phyloP scores from a whole-genome alignment of 208 protist species.

The Zelonia costaricensis region DNA sequence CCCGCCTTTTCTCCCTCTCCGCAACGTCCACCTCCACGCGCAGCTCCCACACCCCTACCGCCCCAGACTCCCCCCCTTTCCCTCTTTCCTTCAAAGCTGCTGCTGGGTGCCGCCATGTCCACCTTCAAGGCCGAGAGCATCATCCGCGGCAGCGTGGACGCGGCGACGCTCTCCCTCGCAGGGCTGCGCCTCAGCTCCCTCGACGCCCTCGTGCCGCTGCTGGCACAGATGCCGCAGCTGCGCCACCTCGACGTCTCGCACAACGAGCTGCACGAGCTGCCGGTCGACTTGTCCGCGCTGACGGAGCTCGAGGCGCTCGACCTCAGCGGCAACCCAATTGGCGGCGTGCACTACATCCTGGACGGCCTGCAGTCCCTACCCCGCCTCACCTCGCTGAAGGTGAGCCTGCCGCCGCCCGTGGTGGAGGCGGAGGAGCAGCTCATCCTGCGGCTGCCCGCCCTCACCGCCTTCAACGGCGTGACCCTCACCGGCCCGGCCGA shows the following conservation, averaged over 20 bases:
- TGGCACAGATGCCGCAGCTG: conserved; percentile 46
- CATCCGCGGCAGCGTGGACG: conserved; percentile 26
- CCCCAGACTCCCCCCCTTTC: too few species aligned
- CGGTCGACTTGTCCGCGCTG: conserved; percentile 54
- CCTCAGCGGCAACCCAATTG: conserved; percentile 57
- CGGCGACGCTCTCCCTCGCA: conserved; percentile 39
- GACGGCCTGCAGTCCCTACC: conserved; percentile 56
- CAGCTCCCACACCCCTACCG: too few species aligned
- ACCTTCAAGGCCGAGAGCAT: conserved; percentile 22
- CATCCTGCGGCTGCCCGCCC: conserved; percentile 51
- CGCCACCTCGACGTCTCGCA: conserved; percentile 40
- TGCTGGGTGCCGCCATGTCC: conserved; percentile 22
- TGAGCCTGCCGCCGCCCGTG: conserved; percentile 48
- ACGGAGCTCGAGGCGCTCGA: conserved; percentile 40
- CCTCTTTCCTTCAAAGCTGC: too few species aligned
- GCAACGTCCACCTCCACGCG: too few species aligned
- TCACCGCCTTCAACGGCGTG: conserved; percentile 19
- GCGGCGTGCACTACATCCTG: conserved; percentile 40
- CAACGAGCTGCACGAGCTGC: conserved; percentile 58
- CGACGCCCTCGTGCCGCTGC: conserved; percentile 44
- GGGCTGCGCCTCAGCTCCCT: conserved; percentile 45
- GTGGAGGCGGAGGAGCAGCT: conserved; percentile 86
- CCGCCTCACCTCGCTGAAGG: conserved; percentile 42
- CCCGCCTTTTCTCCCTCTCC: too few species aligned
- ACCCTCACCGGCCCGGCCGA: conserved; percentile 14